Evolutionary conservation across 208 protist species (phyloP).

Genomic region (Leishmania turanica): DNA sequence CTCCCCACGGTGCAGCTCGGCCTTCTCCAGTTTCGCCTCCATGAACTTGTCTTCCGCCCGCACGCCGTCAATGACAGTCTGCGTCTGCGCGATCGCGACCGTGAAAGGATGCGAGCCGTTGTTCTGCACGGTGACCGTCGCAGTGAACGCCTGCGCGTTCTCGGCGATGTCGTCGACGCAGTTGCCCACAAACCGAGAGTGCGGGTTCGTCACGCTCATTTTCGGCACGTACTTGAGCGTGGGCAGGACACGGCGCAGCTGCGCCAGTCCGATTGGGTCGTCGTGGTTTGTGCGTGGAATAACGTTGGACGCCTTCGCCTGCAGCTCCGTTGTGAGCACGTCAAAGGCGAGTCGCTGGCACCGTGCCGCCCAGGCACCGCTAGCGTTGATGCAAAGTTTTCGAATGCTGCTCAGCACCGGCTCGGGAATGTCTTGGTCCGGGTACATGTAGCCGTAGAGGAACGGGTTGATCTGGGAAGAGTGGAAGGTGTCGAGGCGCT

Average conservation of each 20-base stretch:
- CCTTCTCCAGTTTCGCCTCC: slow-evolving; percentile 45
- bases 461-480: slow-evolving; percentile 74
- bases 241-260: slow-evolving; percentile 68
- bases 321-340: slow-evolving; percentile 63
- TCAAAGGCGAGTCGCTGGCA: slow-evolving; percentile 78
- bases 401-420: slow-evolving; percentile 54
- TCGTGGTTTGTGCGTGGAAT: slow-evolving; percentile 58
- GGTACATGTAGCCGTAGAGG: slow-evolving; percentile 78
- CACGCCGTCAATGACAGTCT: slow-evolving; percentile 77
- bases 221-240: slow-evolving; percentile 59
- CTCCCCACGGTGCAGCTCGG: slow-evolving; percentile 58
- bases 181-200: slow-evolving; percentile 65
- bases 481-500: slow-evolving; percentile 57
- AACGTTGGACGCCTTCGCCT: slow-evolving; percentile 47
- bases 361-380: slow-evolving; percentile 58
- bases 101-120: slow-evolving; percentile 48
- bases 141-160: slow-evolving; percentile 38
- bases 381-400: slow-evolving; percentile 57
- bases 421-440: slow-evolving; percentile 50
- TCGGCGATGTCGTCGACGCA: slow-evolving; percentile 32
- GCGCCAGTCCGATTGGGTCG: slow-evolving; percentile 57
- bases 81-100: slow-evolving; percentile 63
- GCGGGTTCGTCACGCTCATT: slow-evolving; percentile 46
- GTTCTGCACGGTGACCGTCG: slow-evolving; percentile 62
- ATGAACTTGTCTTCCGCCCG: slow-evolving; percentile 54